These are phyloP conservation scores for Epichloe sp. DNA, from an alignment of 2,329 filamentous ascomycete species.

Conservation along the genomic window DNA sequence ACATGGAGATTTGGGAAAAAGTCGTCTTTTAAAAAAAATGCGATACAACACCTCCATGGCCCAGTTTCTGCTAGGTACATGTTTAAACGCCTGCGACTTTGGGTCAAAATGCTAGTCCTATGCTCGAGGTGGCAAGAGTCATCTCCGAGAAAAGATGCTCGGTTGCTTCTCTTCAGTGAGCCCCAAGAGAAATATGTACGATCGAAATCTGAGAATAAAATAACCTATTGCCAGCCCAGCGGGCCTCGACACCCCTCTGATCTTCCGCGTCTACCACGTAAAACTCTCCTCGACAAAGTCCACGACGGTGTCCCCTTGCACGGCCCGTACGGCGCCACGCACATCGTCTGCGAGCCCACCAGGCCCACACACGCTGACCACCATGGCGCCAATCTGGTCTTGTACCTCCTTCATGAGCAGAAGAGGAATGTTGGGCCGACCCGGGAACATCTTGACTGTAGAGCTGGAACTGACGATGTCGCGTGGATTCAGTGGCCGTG, in stretches of 20 bases:
- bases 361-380: slow-evolving; percentile 68
- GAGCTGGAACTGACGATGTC: slow-evolving; percentile 64
- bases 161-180: background rate
- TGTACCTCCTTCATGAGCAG: slow-evolving; percentile 73
- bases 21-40: too few species aligned
- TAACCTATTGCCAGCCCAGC: background rate
- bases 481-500: slow-evolving; percentile 69
- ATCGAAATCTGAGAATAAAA: slow-evolving; percentile 1
- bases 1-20: too few species aligned
- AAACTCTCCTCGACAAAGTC: slow-evolving; percentile 73
- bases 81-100: background rate
- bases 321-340: slow-evolving; percentile 49
- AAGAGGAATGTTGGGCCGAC: slow-evolving; percentile 68
- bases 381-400: slow-evolving; percentile 77
- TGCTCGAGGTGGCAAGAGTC: background rate
- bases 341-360: slow-evolving; percentile 67
- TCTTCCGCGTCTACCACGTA: slow-evolving; percentile 35
- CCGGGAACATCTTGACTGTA: slow-evolving; percentile 85
- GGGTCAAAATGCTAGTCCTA: background rate
- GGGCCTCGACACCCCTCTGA: background rate
- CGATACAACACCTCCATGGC: background rate
- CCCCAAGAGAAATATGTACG: background rate
- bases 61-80: background rate
- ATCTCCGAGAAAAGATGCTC: background rate
- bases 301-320: slow-evolving; percentile 50